Percentiles rank a stretch among this genome's conserved stretches.
These are phyloP conservation scores for Saccharomycopsis sp. DNA, from an alignment of 805 yeast species.

Conservation along the genomic window DNA sequence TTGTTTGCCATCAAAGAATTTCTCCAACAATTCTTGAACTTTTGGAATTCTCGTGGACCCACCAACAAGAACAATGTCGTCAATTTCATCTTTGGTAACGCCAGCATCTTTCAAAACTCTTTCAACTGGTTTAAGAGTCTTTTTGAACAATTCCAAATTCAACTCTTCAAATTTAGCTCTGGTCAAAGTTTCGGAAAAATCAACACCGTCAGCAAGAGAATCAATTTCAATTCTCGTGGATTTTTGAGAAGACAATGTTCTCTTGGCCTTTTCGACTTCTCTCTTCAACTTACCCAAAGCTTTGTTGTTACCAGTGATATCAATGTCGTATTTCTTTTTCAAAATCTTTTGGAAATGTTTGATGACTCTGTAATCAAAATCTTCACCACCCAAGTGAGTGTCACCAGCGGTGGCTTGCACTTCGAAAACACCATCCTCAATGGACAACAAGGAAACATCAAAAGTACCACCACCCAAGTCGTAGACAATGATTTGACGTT, in stretches of 20 bases:
- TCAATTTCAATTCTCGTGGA: slow-evolving; percentile 95
- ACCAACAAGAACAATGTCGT: slow-evolving; percentile 95
- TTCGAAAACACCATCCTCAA: slow-evolving; percentile 88
- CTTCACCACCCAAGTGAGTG: slow-evolving; percentile 97
- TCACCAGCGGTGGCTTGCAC: slow-evolving; percentile 94
- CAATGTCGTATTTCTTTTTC: slow-evolving; percentile 88
- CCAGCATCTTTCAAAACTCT: slow-evolving; percentile 92
- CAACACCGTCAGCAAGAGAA: slow-evolving; percentile 89
- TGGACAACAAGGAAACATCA: slow-evolving; percentile 80
- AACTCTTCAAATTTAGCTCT: slow-evolving; percentile 98
- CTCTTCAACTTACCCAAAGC: slow-evolving; percentile 32
- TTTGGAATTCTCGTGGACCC: slow-evolving; percentile 99
- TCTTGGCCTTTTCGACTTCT: slow-evolving; percentile 73
- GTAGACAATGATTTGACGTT: slow-evolving; percentile 83
- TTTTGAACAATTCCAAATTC: slow-evolving; percentile 86
- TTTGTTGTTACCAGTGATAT: slow-evolving; percentile 56
- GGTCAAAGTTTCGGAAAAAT: slow-evolving; percentile 88
- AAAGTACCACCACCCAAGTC: slow-evolving; percentile 98
- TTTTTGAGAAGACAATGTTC: slow-evolving; percentile 91
- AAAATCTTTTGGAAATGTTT: slow-evolving; percentile 78
- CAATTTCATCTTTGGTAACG: slow-evolving; percentile 74
- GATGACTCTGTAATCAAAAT: slow-evolving; percentile 83
- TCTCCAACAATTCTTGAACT: slow-evolving; percentile 87
- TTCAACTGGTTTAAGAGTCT: slow-evolving; percentile 92
- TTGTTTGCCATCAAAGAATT: slow-evolving; percentile 88